A percentile compares a stretch with the other conserved stretches of the same genome.
phyloP scores from a whole-genome alignment of 441 rosid species.

The Mallotus repandus region DNA sequence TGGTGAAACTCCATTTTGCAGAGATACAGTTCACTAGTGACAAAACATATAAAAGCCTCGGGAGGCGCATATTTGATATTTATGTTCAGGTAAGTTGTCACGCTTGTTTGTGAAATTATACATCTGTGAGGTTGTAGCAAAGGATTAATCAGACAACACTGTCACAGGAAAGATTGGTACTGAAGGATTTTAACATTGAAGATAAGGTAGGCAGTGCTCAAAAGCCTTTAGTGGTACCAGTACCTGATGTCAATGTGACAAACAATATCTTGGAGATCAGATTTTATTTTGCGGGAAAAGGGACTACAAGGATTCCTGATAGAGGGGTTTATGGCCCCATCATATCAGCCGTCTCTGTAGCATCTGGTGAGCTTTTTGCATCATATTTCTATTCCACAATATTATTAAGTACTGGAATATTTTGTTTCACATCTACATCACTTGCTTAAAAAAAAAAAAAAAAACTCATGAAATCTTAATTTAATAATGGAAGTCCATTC shows the following conservation, averaged over 20 bases:
- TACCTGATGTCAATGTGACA: constrained; percentile 26
- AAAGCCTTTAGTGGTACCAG: constrained; percentile 20
- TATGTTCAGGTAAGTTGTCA: constrained; percentile 51
- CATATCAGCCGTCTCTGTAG: constrained; percentile 34
- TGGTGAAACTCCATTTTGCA: constrained; percentile 49
- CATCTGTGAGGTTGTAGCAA: background rate
- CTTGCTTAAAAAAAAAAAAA: background rate
- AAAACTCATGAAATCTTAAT: background rate
- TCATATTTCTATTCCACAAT: background rate
- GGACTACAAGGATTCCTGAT: constrained; percentile 33
- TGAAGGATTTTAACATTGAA: constrained; percentile 35
- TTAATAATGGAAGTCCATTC: background rate
- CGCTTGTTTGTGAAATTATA: background rate
- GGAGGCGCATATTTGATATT: constrained; percentile 58
- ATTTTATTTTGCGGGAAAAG: constrained; percentile 40
- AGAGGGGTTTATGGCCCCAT: constrained; percentile 39
- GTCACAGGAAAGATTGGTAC: constrained; percentile 29
- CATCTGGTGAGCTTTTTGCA: constrained; percentile 26
- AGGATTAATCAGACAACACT: background rate
- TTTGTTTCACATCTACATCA: background rate
- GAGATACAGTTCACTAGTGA: constrained; percentile 51
- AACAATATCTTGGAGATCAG: constrained; percentile 36
- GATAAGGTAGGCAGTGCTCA: constrained; percentile 26
- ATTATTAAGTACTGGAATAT: background rate
- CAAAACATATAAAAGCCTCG: constrained; percentile 45